Evolutionary conservation across 805 yeast species (phyloP).

Genomic region (Clavispora fructus): DNA sequence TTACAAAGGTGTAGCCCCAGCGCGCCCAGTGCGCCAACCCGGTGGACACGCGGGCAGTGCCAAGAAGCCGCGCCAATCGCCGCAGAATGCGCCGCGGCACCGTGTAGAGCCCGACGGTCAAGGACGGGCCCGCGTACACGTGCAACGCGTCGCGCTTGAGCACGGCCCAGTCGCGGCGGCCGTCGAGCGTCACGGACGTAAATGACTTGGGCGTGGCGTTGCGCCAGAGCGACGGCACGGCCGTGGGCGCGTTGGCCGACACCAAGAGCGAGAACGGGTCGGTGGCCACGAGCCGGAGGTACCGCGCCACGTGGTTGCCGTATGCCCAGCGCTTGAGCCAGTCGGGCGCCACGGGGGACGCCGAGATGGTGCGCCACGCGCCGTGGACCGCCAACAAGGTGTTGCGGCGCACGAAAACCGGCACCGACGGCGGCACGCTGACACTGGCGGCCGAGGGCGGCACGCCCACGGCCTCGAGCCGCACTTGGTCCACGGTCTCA

Average conservation of each 20-base stretch:
- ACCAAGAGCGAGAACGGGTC: conserved; percentile 41
- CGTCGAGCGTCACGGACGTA: conserved; percentile 47
- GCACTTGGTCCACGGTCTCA: not conserved
- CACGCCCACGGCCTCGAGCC: conserved; percentile 41
- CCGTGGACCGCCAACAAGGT: conserved; percentile 47
- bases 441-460: conserved; percentile 46
- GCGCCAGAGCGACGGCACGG: conserved; percentile 9
- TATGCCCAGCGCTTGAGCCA: conserved; percentile 40
- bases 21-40: conserved; percentile 35
- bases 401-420: conserved; percentile 44
- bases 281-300: conserved; percentile 45
- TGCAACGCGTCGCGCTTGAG: conserved; percentile 45
- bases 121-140: conserved; percentile 49
- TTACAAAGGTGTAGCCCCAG: conserved; percentile 42
- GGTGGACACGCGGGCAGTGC: conserved; percentile 24
- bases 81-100: conserved; percentile 38
- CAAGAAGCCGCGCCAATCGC: conserved; percentile 22
- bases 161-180: conserved; percentile 59
- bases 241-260: conserved; percentile 28
- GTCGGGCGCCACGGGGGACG: conserved; percentile 21
- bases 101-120: conserved; percentile 32
- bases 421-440: conserved; percentile 56
- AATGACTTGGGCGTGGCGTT: conserved; percentile 32
- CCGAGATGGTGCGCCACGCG: conserved; percentile 10
- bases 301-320: conserved; percentile 42